Conservation (phyloP, 371 early-diverging fungal genomes). For the Haplosporangium sp. region DNA sequence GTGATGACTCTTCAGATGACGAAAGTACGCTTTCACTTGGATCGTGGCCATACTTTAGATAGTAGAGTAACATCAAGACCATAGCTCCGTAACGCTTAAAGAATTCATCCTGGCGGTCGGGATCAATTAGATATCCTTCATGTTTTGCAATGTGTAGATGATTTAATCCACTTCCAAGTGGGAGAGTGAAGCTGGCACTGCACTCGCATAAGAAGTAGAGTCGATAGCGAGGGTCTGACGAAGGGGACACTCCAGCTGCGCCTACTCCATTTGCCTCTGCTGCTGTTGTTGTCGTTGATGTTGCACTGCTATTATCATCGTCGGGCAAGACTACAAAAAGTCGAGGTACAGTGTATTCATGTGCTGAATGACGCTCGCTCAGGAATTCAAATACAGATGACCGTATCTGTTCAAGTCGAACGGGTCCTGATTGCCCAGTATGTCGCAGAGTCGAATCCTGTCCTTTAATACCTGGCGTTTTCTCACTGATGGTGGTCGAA, state of each 20-base stretch:
- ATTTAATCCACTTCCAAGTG: conserved; percentile 52
- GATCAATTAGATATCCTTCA: conserved; percentile 34
- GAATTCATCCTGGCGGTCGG: conserved; percentile 31
- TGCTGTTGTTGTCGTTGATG: neutral
- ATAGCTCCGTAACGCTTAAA: conserved; percentile 31
- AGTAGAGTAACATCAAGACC: conserved; percentile 39
- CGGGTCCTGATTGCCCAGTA: neutral
- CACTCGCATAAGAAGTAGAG: conserved; percentile 51
- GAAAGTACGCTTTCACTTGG: neutral
- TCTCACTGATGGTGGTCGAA: neutral
- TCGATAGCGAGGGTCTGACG: conserved; percentile 14
- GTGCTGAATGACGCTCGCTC: conserved; percentile 25
- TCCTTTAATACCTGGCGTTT: neutral
- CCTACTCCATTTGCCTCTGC: neutral
- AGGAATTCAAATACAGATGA: conserved; percentile 25
- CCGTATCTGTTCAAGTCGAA: conserved; percentile 29
- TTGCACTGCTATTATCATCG: neutral
- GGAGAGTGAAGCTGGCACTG: conserved; percentile 34
- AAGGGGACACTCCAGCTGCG: neutral
- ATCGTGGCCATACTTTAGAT: conserved; percentile 40
- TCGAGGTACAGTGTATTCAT: conserved; percentile 46
- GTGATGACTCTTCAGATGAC: conserved; percentile 1
- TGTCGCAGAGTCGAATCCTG: neutral
- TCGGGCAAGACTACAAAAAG: conserved; percentile 44
- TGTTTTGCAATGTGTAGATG: conserved; percentile 52